These are phyloP conservation scores for Tuber borchii DNA, from an alignment of 495 filamentous ascomycete species.

Conservation along the genomic window DNA sequence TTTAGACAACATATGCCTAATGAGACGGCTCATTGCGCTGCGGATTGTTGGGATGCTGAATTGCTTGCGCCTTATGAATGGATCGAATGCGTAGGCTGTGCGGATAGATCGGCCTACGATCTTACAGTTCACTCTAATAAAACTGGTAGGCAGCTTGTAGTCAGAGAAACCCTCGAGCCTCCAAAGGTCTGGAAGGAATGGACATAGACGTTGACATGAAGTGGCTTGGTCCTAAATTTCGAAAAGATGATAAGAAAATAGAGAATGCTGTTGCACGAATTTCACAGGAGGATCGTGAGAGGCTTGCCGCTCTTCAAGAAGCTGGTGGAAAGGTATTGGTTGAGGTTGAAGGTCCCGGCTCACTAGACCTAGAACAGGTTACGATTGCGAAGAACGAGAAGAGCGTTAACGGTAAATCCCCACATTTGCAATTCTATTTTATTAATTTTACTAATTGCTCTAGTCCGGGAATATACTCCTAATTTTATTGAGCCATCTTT, in stretches of 20 bases:
- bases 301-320: conserved; percentile 49
- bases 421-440: not conserved
- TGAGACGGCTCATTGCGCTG: conserved; percentile 67
- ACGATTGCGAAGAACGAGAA: conserved; percentile 54
- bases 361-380: conserved; percentile 55
- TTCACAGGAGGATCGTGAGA: conserved; percentile 52
- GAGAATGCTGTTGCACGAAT: conserved; percentile 54
- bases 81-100: conserved; percentile 67
- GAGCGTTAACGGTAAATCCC: conserved; percentile 45
- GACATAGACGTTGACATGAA: conserved; percentile 58
- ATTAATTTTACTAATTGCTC: not conserved
- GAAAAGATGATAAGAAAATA: conserved; percentile 56
- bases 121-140: conserved; percentile 58
- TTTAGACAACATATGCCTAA: conserved; percentile 68
- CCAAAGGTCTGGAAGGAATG: conserved; percentile 56
- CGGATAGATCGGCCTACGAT: conserved; percentile 63
- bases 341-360: conserved; percentile 53
- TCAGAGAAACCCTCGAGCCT: conserved; percentile 53
- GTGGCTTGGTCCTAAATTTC: conserved; percentile 59
- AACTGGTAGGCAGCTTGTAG: conserved; percentile 55
- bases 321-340: conserved; percentile 53
- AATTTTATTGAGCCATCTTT: conserved; percentile 70
- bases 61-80: conserved; percentile 60
- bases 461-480: conserved; percentile 55
- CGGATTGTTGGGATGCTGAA: conserved; percentile 67